Evolutionary conservation across 2,329 filamentous ascomycete genomes (phyloP), one percentile per base, ranked within the genome.

Genomic region (Cladosporium colombiae): DNA sequence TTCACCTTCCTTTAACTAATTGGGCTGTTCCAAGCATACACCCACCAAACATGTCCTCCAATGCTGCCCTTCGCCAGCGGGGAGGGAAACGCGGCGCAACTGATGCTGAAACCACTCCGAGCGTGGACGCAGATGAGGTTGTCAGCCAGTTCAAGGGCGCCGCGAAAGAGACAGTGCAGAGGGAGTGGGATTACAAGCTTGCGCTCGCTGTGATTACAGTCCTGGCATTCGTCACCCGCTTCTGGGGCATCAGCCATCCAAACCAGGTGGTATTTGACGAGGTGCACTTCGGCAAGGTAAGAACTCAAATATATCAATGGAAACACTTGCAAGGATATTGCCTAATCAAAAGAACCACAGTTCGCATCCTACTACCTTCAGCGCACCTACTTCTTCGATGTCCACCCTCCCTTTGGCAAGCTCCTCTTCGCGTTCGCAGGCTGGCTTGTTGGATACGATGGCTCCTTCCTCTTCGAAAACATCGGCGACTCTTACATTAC

Each of bases 341-440:
- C 40, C 67, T 68, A 37, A 68, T 16, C 13, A 40, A 40, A 1
- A 21, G 16, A 13, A 63, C 55, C 33, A 23, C 65, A 83, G 81
- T 84, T 84, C 70, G 82, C 81, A 70, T 87, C 86, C 14, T 88
- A 89, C 79, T 99, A 99, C 79, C 89, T 99, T 73, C 90, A 97
- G 82, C 90, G 93, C 74, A 97, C 93, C 68, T 99, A 98, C 84
- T 99, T 99, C 85, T 99, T 99, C 88, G 95, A 99, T 82, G 95
- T 99, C 64, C 95, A 99, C 79, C 95, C 95, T 72, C 95, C 95
- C 18, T 96, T 99, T 74, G 95, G 92, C 80, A 99, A 99, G 84
- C 92, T 99, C 67, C 89, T 99, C 60, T 98, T 98, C 77, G 95
- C 93, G 72, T 88, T 97, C 70, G 93, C 97, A 81, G 95, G 95